These are phyloP conservation scores for Tricholoma hemisulphureum DNA, from an alignment of 768 basidiomycete species.

Conservation along the genomic window DNA sequence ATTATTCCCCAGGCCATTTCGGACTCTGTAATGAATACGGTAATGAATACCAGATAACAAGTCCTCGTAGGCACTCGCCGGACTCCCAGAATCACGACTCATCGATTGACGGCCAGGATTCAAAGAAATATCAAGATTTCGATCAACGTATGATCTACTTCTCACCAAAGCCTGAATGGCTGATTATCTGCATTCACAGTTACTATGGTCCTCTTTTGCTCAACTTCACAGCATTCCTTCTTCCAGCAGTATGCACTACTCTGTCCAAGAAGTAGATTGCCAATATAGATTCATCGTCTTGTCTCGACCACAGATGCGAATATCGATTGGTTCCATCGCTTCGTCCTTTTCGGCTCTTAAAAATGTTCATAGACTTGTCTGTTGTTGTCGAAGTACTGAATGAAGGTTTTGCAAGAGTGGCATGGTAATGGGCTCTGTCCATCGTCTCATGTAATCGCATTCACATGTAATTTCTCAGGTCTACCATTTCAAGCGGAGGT, in stretches of 20 bases:
- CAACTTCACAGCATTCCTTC: constrained; percentile 19
- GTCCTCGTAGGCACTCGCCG: too few species aligned
- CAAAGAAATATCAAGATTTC: too few species aligned
- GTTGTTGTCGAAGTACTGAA: constrained; percentile 21
- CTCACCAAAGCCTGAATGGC: too few species aligned
- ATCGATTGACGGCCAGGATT: too few species aligned
- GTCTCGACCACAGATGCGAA: constrained; percentile 22
- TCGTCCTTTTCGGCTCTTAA: background rate
- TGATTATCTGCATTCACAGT: background rate
- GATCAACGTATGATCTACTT: too few species aligned
- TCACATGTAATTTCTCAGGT: constrained; percentile 6
- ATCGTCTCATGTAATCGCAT: too few species aligned
- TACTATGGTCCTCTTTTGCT: constrained; percentile 17
- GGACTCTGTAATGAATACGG: too few species aligned
- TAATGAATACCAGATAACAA: too few species aligned
- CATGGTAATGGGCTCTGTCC: constrained; percentile 5
- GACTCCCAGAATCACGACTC: too few species aligned
- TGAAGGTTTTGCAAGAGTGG: constrained; percentile 21
- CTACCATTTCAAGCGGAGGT: constrained; percentile 16
- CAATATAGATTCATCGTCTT: constrained; percentile 20
- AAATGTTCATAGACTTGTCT: constrained; percentile 13
- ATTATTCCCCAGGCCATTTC: too few species aligned
- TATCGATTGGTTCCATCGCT: background rate
- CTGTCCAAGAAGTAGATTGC: constrained; percentile 23
- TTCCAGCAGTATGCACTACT: constrained; percentile 22